Evolutionary conservation across 2,329 filamentous ascomycete species (phyloP).

Genomic region (Corinectria fuckeliana): DNA sequence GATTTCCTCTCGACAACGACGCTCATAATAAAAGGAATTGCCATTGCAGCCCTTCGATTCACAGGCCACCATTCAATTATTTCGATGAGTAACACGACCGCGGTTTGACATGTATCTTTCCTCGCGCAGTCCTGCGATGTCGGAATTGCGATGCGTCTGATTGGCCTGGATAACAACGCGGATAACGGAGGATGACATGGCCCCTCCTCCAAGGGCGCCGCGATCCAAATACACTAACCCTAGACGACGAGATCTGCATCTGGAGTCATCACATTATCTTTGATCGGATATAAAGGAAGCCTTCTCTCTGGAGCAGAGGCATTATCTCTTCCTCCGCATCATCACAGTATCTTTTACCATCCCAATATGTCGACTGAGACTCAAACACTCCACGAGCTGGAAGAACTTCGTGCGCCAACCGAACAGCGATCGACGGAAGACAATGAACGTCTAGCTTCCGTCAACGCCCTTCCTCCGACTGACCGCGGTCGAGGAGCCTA

Average conservation of each 20-base stretch:
- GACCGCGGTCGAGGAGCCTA: slow-evolving; percentile 41
- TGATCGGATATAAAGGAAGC: not conserved
- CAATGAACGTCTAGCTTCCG: not conserved
- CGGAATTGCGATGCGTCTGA: slow-evolving; percentile 20
- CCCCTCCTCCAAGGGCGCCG: slow-evolving; percentile 9
- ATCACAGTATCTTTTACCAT: not conserved
- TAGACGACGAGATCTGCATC: slow-evolving; percentile 21
- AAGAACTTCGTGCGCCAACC: slow-evolving; percentile 2
- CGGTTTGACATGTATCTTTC: not conserved
- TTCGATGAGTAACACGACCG: not conserved
- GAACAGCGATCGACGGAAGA: not conserved
- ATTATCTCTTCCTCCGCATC: not conserved
- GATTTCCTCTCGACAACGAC: too few relatives aligned
- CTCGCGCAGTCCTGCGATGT: slow-evolving; percentile 30
- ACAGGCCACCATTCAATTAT: too few relatives aligned
- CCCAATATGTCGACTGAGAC: slow-evolving; percentile 16
- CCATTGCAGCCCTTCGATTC: too few relatives aligned
- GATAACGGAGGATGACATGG: slow-evolving; percentile 19
- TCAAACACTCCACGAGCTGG: slow-evolving; percentile 22
- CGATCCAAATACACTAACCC: slow-evolving; percentile 11
- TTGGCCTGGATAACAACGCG: slow-evolving; percentile 21
- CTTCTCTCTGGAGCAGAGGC: not conserved
- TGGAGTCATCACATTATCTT: not conserved
- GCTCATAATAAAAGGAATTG: too few relatives aligned
- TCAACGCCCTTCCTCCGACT: slow-evolving; percentile 36